These are phyloP conservation scores for Vigna radiata DNA, from an alignment of 306 rosid genomes.

Conservation along the genomic window DNA sequence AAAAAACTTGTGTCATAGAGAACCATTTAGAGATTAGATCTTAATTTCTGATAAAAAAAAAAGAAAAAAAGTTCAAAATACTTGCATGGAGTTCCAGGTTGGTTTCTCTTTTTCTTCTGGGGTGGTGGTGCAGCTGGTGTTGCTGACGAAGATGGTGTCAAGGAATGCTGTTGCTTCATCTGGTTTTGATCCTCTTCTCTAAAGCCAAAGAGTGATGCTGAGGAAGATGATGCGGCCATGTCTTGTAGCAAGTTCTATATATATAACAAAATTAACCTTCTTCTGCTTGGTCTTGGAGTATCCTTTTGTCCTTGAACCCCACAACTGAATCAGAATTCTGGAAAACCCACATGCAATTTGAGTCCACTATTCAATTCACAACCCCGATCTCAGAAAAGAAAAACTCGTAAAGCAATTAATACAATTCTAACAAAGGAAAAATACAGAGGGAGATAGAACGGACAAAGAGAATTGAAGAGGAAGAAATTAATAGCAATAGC, in stretches of 20 bases:
- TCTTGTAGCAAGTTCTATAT: slow-evolving; percentile 20
- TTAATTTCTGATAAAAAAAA: slow-evolving; percentile 42
- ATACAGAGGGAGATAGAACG: slow-evolving; percentile 9
- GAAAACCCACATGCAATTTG: slow-evolving; percentile 65
- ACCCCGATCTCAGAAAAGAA: slow-evolving; percentile 42
- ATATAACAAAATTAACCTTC: slow-evolving; percentile 11
- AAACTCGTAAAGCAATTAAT: slow-evolving; percentile 27
- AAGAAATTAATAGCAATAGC: slow-evolving; percentile 41
- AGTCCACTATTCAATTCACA: slow-evolving; percentile 44
- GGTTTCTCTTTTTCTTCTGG: slow-evolving; percentile 86
- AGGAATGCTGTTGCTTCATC: slow-evolving; percentile 74
- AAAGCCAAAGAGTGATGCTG: slow-evolving; percentile 62
- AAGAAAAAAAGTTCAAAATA: slow-evolving; percentile 44
- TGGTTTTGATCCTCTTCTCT: slow-evolving; percentile 73
- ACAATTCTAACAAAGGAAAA: slow-evolving; percentile 14
- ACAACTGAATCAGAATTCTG: slow-evolving; percentile 52
- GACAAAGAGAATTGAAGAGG: slow-evolving; percentile 30
- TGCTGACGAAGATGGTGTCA: slow-evolving; percentile 64
- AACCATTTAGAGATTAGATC: slow-evolving; percentile 24
- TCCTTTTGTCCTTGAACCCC: background rate
- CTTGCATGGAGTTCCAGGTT: slow-evolving; percentile 97
- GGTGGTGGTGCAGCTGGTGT: slow-evolving; percentile 53
- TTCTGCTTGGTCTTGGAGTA: slow-evolving; percentile 21
- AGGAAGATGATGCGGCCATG: slow-evolving; percentile 84
- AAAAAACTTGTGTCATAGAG: background rate